Base-by-base conservation (phyloP, 139 green algal species). In the Klebsormidium nitens region DNA sequence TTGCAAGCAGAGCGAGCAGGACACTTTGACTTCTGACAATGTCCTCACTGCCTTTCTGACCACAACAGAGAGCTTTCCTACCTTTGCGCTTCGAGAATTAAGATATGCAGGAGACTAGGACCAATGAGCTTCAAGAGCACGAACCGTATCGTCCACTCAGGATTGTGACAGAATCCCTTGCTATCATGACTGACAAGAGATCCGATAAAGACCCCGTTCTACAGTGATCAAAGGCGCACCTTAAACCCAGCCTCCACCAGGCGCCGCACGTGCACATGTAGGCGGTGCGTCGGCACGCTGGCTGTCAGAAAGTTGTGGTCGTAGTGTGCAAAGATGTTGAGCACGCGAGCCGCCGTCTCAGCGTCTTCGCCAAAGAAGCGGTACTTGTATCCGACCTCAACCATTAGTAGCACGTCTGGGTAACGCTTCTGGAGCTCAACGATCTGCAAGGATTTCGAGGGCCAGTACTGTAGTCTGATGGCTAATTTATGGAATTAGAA, bases 321-420 rank as follows among this genome's bases (percentile, higher is more conserved):
- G 4, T 77, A 73, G 71, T 88, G 90, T 29, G 64, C 55, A 55
- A 84, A 87, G 49, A 91, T 86, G 59, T 80, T 79, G 36, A 84
- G 76, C 36, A 76, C 65, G 34, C 75, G 42, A 0, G 79, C 37
- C 29, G 81, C 90, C 17, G 80, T 67, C 56, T 91, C 86, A 1
- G 92, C 92, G 72, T 97, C 92, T 5, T 85, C 74, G 1, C 90
- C 92, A 81, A 95, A 97, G 31, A 97, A 88, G 0, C 84, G 65
- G 66, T 78, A 84, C 66, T 84, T 84, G 68, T 84, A 84, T 5
- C 81, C 64, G 28, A 93, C 88, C 80, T 95, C 90, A 5, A 96
- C 82, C 1, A 90, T 40, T 2, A 96, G 78, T 32, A 96, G 38
- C 1, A 88, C 79, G 29, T 75, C 84, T 2, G 86, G 87, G 70